A percentile compares a stretch with the other conserved stretches of the same genome.
Evolutionary conservation across 495 filamentous ascomycete genomes (phyloP).

Genomic region (Parmelia sp.): DNA sequence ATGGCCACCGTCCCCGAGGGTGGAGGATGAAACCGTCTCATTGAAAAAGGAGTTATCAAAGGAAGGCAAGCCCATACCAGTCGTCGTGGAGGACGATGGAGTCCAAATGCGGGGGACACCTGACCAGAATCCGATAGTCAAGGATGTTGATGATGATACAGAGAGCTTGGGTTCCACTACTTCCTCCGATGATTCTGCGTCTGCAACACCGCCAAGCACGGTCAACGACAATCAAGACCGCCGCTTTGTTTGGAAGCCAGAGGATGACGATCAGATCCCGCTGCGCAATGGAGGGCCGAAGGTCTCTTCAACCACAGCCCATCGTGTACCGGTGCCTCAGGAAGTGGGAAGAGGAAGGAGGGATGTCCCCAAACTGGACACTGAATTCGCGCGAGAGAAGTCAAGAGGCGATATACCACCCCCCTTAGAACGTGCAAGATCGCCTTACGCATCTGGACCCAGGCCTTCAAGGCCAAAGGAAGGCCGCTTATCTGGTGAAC

Average conservation of each 20-base stretch:
- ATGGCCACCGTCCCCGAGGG: constrained; percentile 20
- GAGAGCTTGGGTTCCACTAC: constrained; percentile 23
- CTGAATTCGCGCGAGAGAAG: constrained; percentile 15
- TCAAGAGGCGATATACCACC: constrained; percentile 14
- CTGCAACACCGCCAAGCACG: constrained; percentile 31
- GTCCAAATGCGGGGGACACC: constrained; percentile 36
- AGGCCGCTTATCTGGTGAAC: constrained; percentile 21
- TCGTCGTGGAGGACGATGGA: constrained; percentile 16
- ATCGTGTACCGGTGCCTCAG: neutral
- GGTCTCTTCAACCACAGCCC: constrained; percentile 5
- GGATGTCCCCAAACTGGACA: constrained; percentile 19
- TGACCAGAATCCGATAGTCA: constrained; percentile 43
- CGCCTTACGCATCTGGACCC: constrained; percentile 22
- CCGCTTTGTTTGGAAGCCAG: constrained; percentile 17
- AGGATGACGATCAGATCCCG: constrained; percentile 15
- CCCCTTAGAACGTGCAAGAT: constrained; percentile 20
- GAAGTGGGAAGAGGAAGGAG: constrained; percentile 1
- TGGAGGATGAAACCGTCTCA: constrained; percentile 13
- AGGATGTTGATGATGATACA: constrained; percentile 24
- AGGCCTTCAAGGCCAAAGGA: constrained; percentile 6
- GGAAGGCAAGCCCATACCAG: constrained; percentile 4
- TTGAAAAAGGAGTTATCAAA: constrained; percentile 2
- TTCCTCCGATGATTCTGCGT: constrained; percentile 37
- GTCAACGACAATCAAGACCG: constrained; percentile 14
- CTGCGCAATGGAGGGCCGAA: constrained; percentile 12